phyloP scores from a whole-genome alignment of 495 filamentous ascomycete species.

The Hypomontagnella monticulosa region DNA sequence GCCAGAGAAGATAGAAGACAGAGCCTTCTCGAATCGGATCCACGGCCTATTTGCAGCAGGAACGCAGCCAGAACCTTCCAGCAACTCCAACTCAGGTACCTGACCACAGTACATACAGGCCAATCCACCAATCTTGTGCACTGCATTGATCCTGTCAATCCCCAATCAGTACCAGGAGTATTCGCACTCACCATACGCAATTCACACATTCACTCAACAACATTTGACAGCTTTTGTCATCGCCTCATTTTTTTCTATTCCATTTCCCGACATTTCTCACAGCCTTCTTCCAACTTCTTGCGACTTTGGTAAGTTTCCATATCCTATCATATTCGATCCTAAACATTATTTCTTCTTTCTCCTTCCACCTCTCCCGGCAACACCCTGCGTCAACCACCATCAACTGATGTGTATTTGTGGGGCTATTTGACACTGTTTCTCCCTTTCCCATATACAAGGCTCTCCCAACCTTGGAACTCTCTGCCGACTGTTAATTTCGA shows the following conservation, averaged over 20 bases:
- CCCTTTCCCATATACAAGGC: conserved; percentile 32
- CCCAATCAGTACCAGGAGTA: conserved; percentile 10
- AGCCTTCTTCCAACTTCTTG: conserved; percentile 6
- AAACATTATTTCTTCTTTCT: conserved; percentile 5
- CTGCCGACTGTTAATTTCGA: not conserved
- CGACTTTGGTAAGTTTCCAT: conserved; percentile 26
- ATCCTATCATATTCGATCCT: not conserved
- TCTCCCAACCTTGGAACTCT: conserved; percentile 15
- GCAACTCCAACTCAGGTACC: conserved; percentile 31
- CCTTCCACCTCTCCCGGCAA: not conserved
- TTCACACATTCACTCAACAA: not conserved
- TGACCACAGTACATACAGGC: conserved; percentile 6
- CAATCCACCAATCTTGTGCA: conserved; percentile 34
- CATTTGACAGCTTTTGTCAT: conserved; percentile 16
- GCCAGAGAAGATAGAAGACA: not conserved
- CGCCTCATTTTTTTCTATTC: conserved; percentile 15
- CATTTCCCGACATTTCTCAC: not conserved
- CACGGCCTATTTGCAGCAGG: conserved; percentile 34
- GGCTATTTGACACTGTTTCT: conserved; percentile 31
- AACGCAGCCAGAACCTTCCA: conserved; percentile 44
- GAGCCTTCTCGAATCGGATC: conserved; percentile 43
- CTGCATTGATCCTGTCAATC: conserved; percentile 8
- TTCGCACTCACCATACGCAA: not conserved
- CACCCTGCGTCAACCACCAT: not conserved
- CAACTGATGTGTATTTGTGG: conserved; percentile 39